phyloP scores from a whole-genome alignment of 2,329 filamentous ascomycete species.

The Mycogone perniciosa region DNA sequence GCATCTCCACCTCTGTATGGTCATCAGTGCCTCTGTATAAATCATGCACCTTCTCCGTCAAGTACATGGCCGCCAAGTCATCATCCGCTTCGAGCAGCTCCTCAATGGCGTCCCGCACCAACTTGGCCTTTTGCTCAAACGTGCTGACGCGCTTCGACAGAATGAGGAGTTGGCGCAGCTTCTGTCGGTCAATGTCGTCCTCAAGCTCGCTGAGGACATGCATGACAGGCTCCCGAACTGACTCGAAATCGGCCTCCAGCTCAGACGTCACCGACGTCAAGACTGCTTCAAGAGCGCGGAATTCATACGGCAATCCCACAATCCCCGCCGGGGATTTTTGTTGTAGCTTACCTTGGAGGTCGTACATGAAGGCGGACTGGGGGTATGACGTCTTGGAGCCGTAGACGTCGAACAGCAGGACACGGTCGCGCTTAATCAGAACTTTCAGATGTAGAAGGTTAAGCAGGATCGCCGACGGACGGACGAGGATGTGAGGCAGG shows the following conservation, averaged over 20 bases:
- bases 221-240: slow-evolving; percentile 86
- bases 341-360: slow-evolving; percentile 84
- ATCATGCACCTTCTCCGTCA: slow-evolving; percentile 79
- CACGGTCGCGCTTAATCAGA: slow-evolving; percentile 88
- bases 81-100: slow-evolving; percentile 95
- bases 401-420: slow-evolving; percentile 93
- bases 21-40: slow-evolving; percentile 70
- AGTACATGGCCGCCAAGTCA: slow-evolving; percentile 89
- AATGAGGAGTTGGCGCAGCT: slow-evolving; percentile 82
- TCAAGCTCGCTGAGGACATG: slow-evolving; percentile 83
- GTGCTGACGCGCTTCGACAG: slow-evolving; percentile 93
- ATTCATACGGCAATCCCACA: slow-evolving; percentile 80
- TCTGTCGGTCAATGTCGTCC: slow-evolving; percentile 93
- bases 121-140: slow-evolving; percentile 92
- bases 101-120: slow-evolving; percentile 91
- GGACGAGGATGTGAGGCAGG: slow-evolving; percentile 89
- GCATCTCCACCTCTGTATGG: slow-evolving; percentile 94
- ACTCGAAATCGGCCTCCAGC: slow-evolving; percentile 89
- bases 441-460: slow-evolving; percentile 96
- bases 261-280: slow-evolving; percentile 89
- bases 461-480: slow-evolving; percentile 86
- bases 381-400: slow-evolving; percentile 91
- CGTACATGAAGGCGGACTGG: slow-evolving; percentile 96
- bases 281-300: slow-evolving; percentile 90
- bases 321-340: slow-evolving; percentile 58